Evolutionary conservation across 768 basidiomycete species (phyloP).

Genomic region (Sporobolomyces roseus): DNA sequence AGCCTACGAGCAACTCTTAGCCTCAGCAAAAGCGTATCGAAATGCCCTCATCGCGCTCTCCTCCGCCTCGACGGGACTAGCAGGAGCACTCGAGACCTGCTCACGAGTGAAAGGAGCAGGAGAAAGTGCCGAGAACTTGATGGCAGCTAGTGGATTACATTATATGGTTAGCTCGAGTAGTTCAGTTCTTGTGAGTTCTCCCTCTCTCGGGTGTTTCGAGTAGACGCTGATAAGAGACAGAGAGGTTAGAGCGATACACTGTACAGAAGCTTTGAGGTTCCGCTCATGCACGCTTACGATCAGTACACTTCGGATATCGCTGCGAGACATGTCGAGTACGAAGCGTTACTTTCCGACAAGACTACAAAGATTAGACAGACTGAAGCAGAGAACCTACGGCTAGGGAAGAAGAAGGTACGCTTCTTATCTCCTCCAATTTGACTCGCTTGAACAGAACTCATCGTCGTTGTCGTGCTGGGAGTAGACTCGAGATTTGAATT

Average conservation of each 20-base stretch:
- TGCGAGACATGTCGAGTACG: slow-evolving; percentile 39
- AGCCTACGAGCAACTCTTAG: slow-evolving; percentile 34
- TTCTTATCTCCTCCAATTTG: too few species aligned
- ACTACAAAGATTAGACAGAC: slow-evolving; percentile 37
- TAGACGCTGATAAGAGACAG: slow-evolving; percentile 26
- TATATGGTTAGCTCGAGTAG: too few species aligned
- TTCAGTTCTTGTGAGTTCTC: too few species aligned
- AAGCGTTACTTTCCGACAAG: slow-evolving; percentile 32
- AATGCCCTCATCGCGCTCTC: slow-evolving; percentile 39
- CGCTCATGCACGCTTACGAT: slow-evolving; percentile 40
- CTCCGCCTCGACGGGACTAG: slow-evolving; percentile 32
- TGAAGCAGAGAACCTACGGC: slow-evolving; percentile 40
- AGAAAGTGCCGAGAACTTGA: slow-evolving; percentile 31
- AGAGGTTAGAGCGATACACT: slow-evolving; percentile 43
- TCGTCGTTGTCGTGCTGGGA: background rate
- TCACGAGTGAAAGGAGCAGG: slow-evolving; percentile 40
- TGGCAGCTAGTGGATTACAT: slow-evolving; percentile 38
- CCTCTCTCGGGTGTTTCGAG: too few species aligned
- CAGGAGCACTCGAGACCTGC: slow-evolving; percentile 35
- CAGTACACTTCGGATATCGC: slow-evolving; percentile 33
- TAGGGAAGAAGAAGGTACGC: slow-evolving; percentile 37
- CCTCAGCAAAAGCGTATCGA: slow-evolving; percentile 30
- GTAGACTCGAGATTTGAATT: slow-evolving; percentile 36
- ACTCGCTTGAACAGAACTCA: background rate
- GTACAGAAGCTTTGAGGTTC: slow-evolving; percentile 38